Evolutionary conservation across 805 yeast genomes (phyloP).

Genomic region (Zygoascus flipseniorum): DNA sequence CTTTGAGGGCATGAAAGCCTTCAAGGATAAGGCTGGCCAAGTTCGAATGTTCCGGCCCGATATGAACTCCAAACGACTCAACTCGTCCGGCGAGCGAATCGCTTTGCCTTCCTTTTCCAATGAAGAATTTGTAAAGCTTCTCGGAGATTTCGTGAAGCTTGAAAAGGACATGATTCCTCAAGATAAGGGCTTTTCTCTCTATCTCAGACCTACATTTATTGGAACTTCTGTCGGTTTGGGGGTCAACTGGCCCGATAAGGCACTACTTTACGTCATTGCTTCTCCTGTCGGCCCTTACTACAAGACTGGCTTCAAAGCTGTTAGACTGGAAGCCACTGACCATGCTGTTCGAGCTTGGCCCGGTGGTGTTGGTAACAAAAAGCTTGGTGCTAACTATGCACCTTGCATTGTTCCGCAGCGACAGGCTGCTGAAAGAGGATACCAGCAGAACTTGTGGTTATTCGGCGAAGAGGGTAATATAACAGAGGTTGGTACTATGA

Average conservation of each 20-base stretch:
- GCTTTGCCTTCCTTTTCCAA: conserved; percentile 81
- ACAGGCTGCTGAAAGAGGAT: conserved; percentile 86
- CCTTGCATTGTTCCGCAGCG: conserved; percentile 88
- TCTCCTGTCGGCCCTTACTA: conserved; percentile 98
- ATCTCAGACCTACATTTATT: conserved; percentile 89
- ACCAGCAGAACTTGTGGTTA: conserved; percentile 93
- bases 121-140: conserved; percentile 64
- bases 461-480: conserved; percentile 81
- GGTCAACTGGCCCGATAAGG: conserved; percentile 72
- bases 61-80: conserved; percentile 87
- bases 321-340: conserved; percentile 87
- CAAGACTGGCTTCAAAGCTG: conserved; percentile 93
- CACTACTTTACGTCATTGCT: conserved; percentile 76
- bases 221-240: conserved; percentile 90
- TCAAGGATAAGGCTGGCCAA: conserved; percentile 47
- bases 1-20: conserved; percentile 95
- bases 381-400: conserved; percentile 96
- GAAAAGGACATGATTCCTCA: conserved; percentile 77
- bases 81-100: conserved; percentile 78
- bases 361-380: conserved; percentile 94
- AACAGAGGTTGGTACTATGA: conserved; percentile 98
- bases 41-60: conserved; percentile 85
- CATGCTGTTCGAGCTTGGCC: conserved; percentile 99
- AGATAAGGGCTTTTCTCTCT: conserved; percentile 82
- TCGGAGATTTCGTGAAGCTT: conserved; percentile 64